These are phyloP conservation scores for Mercurialis annua DNA, from an alignment of 345 rosid species.

Conservation along the genomic window DNA sequence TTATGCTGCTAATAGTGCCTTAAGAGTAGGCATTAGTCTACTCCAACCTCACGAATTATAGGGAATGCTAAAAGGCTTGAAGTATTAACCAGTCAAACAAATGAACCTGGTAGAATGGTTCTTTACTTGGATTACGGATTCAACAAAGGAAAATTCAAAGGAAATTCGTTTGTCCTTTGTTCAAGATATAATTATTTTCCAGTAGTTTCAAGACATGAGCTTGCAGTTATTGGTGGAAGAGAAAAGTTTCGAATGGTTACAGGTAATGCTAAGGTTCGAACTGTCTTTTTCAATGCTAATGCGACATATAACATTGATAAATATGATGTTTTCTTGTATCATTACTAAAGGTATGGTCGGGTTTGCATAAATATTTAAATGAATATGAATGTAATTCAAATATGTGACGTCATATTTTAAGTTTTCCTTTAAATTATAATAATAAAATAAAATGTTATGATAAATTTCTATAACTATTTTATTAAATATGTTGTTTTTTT, in stretches of 20 bases:
- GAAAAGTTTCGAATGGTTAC: slow-evolving; percentile 44
- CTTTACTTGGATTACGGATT: background rate
- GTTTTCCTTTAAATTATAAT: too few species aligned
- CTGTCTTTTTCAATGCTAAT: slow-evolving; percentile 16
- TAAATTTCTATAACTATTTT: too few species aligned
- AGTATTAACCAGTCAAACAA: background rate
- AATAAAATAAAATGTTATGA: too few species aligned
- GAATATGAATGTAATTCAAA: too few species aligned
- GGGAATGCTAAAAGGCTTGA: background rate
- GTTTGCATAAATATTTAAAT: too few species aligned
- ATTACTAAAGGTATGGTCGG: too few species aligned
- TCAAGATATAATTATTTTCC: slow-evolving; percentile 40
- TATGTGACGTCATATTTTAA: too few species aligned
- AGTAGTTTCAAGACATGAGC: slow-evolving; percentile 34
- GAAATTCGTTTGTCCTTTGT: background rate
- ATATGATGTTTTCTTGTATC: background rate
- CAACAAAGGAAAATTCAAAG: background rate
- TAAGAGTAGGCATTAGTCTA: background rate
- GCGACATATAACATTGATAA: background rate
- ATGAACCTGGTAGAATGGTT: background rate
- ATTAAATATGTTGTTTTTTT: too few species aligned
- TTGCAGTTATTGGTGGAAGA: slow-evolving; percentile 52
- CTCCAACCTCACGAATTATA: background rate
- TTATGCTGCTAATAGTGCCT: background rate
- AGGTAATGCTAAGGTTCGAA: slow-evolving; percentile 34